Conservation (phyloP, 202 grass and related monocot species). For the Carex arenaria region DNA sequence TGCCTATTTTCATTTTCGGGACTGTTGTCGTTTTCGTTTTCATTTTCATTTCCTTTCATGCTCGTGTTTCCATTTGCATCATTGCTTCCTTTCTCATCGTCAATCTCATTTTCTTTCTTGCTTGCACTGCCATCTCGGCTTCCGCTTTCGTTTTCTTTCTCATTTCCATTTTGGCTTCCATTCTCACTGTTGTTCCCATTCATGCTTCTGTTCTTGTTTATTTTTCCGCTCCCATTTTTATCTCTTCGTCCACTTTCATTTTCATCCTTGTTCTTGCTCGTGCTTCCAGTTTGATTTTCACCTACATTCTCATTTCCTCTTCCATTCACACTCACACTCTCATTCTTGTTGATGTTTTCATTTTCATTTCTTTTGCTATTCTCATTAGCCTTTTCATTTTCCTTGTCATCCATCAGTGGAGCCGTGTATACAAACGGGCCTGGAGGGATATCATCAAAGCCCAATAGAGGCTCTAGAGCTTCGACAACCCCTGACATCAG, state of each 20-base stretch:
- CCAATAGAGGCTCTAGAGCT: constrained; percentile 61
- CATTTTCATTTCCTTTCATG: neutral
- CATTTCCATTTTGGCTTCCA: neutral
- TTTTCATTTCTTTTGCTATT: constrained; percentile 6
- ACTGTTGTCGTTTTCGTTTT: neutral
- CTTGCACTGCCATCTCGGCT: neutral
- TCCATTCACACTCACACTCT: neutral
- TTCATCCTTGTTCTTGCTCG: neutral
- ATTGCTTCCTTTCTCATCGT: neutral
- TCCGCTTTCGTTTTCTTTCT: neutral
- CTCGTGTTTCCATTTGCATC: neutral
- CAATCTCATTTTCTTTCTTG: neutral
- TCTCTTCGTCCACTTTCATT: neutral
- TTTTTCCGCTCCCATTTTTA: neutral
- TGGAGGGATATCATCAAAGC: constrained; percentile 45
- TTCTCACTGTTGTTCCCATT: neutral
- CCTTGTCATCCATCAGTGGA: constrained; percentile 1
- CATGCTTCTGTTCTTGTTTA: neutral
- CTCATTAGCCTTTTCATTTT: constrained; percentile 4
- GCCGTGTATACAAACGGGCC: constrained; percentile 60
- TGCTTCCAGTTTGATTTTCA: neutral
- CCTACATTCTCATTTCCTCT: neutral
- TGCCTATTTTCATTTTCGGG: neutral
- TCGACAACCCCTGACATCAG: constrained; percentile 72
- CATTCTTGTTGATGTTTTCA: neutral